Evolutionary conservation across 768 basidiomycete species (phyloP).

Genomic region (Dendrothele bispora): DNA sequence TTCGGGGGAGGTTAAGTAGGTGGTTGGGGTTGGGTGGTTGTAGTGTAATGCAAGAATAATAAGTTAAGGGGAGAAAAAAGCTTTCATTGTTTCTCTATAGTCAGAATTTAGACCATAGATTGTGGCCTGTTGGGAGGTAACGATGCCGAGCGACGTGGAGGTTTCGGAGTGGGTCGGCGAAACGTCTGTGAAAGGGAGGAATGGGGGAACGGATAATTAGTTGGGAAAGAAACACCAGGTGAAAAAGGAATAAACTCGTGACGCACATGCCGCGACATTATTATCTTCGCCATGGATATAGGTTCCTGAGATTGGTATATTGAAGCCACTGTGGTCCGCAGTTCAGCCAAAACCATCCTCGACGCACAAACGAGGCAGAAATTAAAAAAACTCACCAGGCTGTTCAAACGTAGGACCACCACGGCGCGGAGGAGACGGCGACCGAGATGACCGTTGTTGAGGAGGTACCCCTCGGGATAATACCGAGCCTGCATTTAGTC

Average conservation of each 20-base stretch:
- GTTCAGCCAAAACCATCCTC: too few species aligned
- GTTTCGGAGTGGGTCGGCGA: conserved; percentile 28
- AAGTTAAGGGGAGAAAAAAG: too few species aligned
- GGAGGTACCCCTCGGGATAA: neutral
- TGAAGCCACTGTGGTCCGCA: conserved; percentile 36
- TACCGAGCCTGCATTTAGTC: neutral
- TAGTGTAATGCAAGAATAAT: too few species aligned
- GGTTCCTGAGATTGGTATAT: conserved; percentile 43
- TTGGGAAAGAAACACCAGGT: conserved; percentile 7
- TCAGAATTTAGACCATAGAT: conserved; percentile 23
- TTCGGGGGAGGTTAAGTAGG: too few species aligned
- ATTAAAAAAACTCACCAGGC: neutral
- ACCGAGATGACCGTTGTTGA: too few species aligned
- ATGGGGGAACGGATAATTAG: neutral
- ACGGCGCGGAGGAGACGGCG: too few species aligned
- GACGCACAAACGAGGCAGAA: neutral
- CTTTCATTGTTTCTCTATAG: too few species aligned
- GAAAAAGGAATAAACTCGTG: conserved; percentile 1
- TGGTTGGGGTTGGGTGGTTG: too few species aligned
- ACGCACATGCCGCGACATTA: conserved; percentile 53
- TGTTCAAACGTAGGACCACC: neutral
- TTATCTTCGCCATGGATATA: conserved; percentile 51
- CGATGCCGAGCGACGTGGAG: conserved; percentile 21
- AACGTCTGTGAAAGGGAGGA: conserved; percentile 25
- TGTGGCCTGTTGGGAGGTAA: conserved; percentile 22